Evolutionary conservation across 192 early-diverging fungal genomes (phyloP).

Genomic region (Oehlia diaphana): DNA sequence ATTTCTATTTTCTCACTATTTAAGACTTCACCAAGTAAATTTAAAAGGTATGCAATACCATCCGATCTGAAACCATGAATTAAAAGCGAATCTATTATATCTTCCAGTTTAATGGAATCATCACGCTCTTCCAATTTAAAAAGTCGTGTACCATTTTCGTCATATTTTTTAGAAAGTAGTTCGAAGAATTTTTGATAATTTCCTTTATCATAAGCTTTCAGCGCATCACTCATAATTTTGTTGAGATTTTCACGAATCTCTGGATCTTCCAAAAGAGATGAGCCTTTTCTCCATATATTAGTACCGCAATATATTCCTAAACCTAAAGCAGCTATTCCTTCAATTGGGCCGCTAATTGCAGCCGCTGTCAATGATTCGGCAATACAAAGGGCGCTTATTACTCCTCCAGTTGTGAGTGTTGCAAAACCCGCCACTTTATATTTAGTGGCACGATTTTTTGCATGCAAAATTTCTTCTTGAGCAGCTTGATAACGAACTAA

Average conservation of each 20-base stretch:
- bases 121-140: background rate
- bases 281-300: background rate
- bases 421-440: background rate
- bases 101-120: background rate
- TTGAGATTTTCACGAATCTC: background rate
- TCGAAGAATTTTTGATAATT: background rate
- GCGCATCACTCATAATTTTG: background rate
- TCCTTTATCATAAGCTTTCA: background rate
- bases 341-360: too few relatives aligned
- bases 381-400: too few relatives aligned
- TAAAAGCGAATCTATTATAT: background rate
- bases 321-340: background rate
- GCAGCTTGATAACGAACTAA: background rate
- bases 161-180: background rate
- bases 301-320: background rate
- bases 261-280: background rate
- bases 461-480: background rate
- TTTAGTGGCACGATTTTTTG: background rate
- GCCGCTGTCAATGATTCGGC: too few relatives aligned
- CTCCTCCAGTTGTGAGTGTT: background rate
- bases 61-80: background rate
- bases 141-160: background rate
- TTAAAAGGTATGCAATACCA: conserved; percentile 8
- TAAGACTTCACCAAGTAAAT: conserved; percentile 1
- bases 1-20: conserved; percentile 1